Percentiles rank a stretch among this genome's conserved stretches.
These are phyloP conservation scores for Stereocaulon alpinum DNA, from an alignment of 495 filamentous ascomycete genomes.

Conservation along the genomic window DNA sequence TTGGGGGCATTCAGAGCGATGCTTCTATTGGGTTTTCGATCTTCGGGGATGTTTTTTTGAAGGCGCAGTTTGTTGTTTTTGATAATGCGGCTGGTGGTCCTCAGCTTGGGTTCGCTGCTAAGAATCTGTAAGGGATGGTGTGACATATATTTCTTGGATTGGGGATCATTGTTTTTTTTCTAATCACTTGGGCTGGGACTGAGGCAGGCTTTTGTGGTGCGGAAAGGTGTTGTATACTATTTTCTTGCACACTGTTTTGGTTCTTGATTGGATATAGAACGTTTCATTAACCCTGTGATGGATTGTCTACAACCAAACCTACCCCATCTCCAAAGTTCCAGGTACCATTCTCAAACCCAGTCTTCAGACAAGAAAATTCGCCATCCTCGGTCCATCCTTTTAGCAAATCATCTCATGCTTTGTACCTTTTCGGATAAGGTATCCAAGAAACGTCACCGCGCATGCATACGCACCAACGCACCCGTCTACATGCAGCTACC, in stretches of 20 bases:
- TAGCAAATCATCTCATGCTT: too few relatives aligned
- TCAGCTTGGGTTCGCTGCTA: constrained; percentile 49
- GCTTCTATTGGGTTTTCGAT: constrained; percentile 53
- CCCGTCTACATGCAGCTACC: too few relatives aligned
- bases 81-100: constrained; percentile 40
- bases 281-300: neutral
- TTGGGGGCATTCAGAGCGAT: constrained; percentile 53
- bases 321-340: too few relatives aligned
- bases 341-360: too few relatives aligned
- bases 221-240: neutral
- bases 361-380: too few relatives aligned
- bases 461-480: too few relatives aligned
- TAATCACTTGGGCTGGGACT: neutral
- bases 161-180: neutral
- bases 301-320: too few relatives aligned
- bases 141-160: neutral
- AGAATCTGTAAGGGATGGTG: constrained; percentile 5
- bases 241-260: neutral
- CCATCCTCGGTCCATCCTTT: too few relatives aligned
- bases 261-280: neutral
- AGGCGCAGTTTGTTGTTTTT: constrained; percentile 68
- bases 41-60: constrained; percentile 68
- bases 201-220: neutral
- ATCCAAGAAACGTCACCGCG: too few relatives aligned
- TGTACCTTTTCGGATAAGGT: too few relatives aligned